Base-by-base conservation (phyloP, 1,284 basidiomycete genomes). In the Malassezia globosa region DNA sequence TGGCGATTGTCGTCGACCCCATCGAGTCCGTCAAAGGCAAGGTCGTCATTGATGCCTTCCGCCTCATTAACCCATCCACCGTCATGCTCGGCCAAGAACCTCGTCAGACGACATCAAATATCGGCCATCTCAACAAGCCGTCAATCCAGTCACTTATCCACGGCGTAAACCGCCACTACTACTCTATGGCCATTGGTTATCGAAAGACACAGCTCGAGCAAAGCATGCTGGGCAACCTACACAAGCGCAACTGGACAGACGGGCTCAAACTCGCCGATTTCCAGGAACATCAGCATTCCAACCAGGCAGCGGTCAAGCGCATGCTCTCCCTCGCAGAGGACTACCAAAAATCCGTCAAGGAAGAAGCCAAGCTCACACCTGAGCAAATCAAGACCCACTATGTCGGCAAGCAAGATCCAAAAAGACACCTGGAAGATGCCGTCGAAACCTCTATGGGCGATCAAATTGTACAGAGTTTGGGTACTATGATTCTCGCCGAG, bases 31-130 rank as follows among this genome's bases (percentile, higher is more conserved):
- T 99, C 64, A 90, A 96, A 72, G 73, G 73, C 37, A 75, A 75
- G 58, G 94, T 99, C 37, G 94, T 99, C 51, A 96, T 97, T 60
- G 94, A 99, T 75, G 94, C 94, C 6, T 99, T 99, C 79, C 84
- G 94, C 18, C 58, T 72, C n/a, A 67, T 72, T 62, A 68, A 65
- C 58, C 66, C 67, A 3, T 60, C 58, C 16, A 67, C 63, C 1
- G 61, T 68, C 14, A 74, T 86, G 61, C 90, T 94, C 48, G 66
- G 66, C 26, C 84, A 88, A 56, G 94, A 99, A 75, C 87, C 89
- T 14, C 80, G 94, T 24, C 94, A 97, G 73, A 95, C 89, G 45
- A 99, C 94, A 11, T 89, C 86, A 35, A 99, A 99, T 72, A 90
- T 97, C 54, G 94, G 94, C 10, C 92, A 96, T 72, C 84, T 99